Percentiles rank a stretch among this genome's conserved stretches.
phyloP scores from a whole-genome alignment of 805 yeast genomes.

The Candida orba region DNA sequence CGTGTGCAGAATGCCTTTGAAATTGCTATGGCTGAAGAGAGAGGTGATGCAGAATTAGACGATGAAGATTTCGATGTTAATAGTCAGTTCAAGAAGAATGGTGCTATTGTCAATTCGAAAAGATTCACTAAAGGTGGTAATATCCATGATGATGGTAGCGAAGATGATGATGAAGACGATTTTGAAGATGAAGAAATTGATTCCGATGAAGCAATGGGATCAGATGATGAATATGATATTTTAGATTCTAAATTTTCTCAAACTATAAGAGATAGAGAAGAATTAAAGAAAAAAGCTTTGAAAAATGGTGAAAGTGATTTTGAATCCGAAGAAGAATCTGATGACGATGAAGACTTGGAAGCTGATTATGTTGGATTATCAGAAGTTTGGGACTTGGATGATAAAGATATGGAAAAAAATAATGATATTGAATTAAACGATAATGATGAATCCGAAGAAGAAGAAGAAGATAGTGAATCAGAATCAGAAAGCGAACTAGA shows the following conservation, averaged over 20 bases:
- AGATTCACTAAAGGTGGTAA: slow-evolving; percentile 14
- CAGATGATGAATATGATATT: slow-evolving; percentile 65
- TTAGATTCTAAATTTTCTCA: slow-evolving; percentile 63
- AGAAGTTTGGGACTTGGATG: slow-evolving; percentile 87
- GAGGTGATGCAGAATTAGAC: slow-evolving; percentile 19
- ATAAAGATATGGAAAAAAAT: slow-evolving; percentile 32
- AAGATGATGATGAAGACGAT: slow-evolving; percentile 25
- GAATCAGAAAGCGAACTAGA: slow-evolving; percentile 42
- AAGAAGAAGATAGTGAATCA: slow-evolving; percentile 31
- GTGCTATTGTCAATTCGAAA: slow-evolving; percentile 32
- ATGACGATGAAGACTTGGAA: slow-evolving; percentile 65
- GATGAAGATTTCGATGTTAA: slow-evolving; percentile 23
- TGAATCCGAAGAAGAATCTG: slow-evolving; percentile 36
- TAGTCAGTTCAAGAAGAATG: slow-evolving; percentile 17
- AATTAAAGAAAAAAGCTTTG: slow-evolving; percentile 14
- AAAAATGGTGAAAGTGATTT: slow-evolving; percentile 23
- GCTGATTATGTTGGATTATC: slow-evolving; percentile 66
- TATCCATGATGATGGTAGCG: slow-evolving; percentile 19
- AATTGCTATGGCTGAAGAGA: slow-evolving; percentile 29
- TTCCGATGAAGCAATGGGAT: slow-evolving; percentile 85
- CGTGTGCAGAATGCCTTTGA: slow-evolving; percentile 46
- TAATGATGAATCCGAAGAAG: slow-evolving; percentile 21
- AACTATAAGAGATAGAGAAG: slow-evolving; percentile 50
- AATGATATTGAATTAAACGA: slow-evolving; percentile 16
- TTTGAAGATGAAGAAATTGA: slow-evolving; percentile 63